Evolutionary conservation across 1,284 basidiomycete genomes (phyloP), one percentile per base, ranked within the genome.

Genomic region (Trichosporon coremiiforme): DNA sequence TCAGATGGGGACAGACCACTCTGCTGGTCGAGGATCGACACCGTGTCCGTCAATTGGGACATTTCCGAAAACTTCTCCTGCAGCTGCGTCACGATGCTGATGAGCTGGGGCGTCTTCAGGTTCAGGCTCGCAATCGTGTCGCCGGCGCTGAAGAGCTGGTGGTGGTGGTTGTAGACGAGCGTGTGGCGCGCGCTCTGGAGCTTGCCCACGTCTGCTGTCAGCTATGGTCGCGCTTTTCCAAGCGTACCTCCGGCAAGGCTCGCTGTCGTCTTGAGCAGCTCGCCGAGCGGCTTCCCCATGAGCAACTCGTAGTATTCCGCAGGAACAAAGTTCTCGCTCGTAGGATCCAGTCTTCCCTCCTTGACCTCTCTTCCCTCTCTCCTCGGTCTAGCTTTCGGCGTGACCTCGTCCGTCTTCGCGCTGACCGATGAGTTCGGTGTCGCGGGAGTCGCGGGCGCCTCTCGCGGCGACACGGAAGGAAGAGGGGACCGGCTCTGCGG

Each of bases 121-220:
- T 83, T 83, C 29, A 84, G 75, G 33, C 74, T 68, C n/a, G 78
- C 75, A 53, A 84, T 84, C 0, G 81, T 82, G 68, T 83, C 80
- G 15, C 81, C 81, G 0, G 83, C 83, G 36, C 73, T 73, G 73
- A 84, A 84, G 7, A 84, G 77, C 79, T 84, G 81, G 71, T 83
- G 81, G 75, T 84, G 83, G 69, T 84, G 83, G 67, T 84, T 83
- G 73, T 84, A 84, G 17, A 84, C 83, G 7, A 84, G 72, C 36
- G 76, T 76, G 70, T 84, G 80, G 36, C 81, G 70, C 4, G 81
- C 80, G 1, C 78, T 77, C 67, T 83, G 77, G 47, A 84, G 73
- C 50, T 78, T 76, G 31, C 78, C 77, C 38, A 82, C 76, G 65
- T 84, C 83, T 82, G 68, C 25, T 25, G 25, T 25, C 25, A 25